Evolutionary conservation across 345 rosid species (phyloP), one percentile per base, ranked within the genome.

Genomic region (Conringia planisiliqua): DNA sequence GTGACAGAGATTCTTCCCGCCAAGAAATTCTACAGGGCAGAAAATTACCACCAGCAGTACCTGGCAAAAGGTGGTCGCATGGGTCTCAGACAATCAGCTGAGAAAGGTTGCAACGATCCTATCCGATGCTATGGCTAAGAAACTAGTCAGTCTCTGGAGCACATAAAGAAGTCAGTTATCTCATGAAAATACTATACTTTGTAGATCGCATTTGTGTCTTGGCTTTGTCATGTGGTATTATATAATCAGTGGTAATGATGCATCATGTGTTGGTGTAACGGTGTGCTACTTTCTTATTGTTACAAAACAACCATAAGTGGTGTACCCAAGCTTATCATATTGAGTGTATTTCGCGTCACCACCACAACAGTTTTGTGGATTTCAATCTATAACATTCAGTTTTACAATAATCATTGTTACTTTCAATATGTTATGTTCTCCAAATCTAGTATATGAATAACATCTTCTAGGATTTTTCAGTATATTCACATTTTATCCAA

Each of bases 1-100:
- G 89, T 86, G 72, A 89, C 96, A 0, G 93, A 92, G 83, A 86
- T 89, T 62, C 85, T 88, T 67, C 90, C 89, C 0, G 96, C 92
- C 4, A 88, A 79, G 73, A 88, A 84, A 60, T 92, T 89, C 81
- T 89, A 87, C 85, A 78, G 88, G 67, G 97, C 97, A 0, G 96
- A 89, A 44, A 84, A 82, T 29, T 85, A 92, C 76, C 97, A 89
- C 67, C 97, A 92, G 77, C 97, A 87, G 79, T 86, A 89, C 76
- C 85, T 92, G n/a, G 89, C 86, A 16, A 92, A 89, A 73, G 92
- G 96, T 0, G 92, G 96, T 6, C 68, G 93, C 7, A 32, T 20
- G 26, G 90, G 93, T 43, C 6, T 22, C 2, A 85, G 84, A 60
- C 97, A 89, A 27, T 88, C 88, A 11, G 86, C 89, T 33, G 80